Conservation (phyloP, 1,284 basidiomycete genomes). For the Chondrostereum purpureum region DNA sequence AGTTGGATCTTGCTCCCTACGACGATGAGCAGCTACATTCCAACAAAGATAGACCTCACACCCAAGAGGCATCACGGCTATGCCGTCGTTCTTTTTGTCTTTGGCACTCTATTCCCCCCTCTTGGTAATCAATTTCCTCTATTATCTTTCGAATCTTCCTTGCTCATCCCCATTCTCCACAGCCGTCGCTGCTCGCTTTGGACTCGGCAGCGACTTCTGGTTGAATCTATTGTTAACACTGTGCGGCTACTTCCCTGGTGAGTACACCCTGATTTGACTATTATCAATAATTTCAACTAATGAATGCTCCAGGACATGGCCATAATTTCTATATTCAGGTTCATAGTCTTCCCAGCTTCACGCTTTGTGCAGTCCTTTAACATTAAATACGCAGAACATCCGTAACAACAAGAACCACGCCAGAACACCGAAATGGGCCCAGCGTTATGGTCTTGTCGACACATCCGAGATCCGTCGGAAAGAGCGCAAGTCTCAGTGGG, state of each 20-base stretch:
- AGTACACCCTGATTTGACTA: slow-evolving; percentile 17
- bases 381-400: slow-evolving; percentile 75
- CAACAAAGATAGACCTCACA: slow-evolving; percentile 56
- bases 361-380: no score
- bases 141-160: slow-evolving; percentile 9
- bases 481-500: slow-evolving; percentile 80
- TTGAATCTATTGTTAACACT: slow-evolving; percentile 87
- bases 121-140: slow-evolving; percentile 47
- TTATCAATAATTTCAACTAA: slow-evolving; percentile 10
- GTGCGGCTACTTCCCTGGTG: slow-evolving; percentile 86
- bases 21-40: slow-evolving; percentile 26
- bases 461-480: slow-evolving; percentile 70
- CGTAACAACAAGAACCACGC: slow-evolving; percentile 90
- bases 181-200: slow-evolving; percentile 95
- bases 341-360: no score
- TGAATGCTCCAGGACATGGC: slow-evolving; percentile 52
- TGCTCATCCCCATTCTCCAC: slow-evolving; percentile 10
- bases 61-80: slow-evolving; percentile 80
- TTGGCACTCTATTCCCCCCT: slow-evolving; percentile 82
- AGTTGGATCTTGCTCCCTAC: no score
- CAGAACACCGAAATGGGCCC: slow-evolving; percentile 92
- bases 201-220: slow-evolving; percentile 89
- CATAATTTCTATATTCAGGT: slow-evolving; percentile 93
- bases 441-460: slow-evolving; percentile 84
- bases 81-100: slow-evolving; percentile 73